Base-by-base conservation (phyloP, 2,329 filamentous ascomycete genomes). In the Pseudocercospora macadamiae region DNA sequence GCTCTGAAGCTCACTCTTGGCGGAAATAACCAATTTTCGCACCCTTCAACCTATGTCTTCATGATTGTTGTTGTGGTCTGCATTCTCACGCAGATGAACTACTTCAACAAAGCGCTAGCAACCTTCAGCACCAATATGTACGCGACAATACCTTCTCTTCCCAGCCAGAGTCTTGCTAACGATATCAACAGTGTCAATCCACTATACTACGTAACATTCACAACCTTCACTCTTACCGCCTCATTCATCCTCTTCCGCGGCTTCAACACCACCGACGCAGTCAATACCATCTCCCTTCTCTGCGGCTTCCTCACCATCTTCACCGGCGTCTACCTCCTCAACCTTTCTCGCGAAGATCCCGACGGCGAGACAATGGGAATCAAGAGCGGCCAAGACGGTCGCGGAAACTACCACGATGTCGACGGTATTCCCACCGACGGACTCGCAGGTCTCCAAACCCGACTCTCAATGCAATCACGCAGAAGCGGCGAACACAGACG, bases 1-100 rank as follows among this genome's bases (percentile, higher is more conserved):
- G 96, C 95, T 32, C 82, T 99, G 66, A 99, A 99, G 79, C 86
- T 99, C 71, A 97, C 93, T 0, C 86, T 99, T 66, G 87, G 84
- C 48, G 95, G 93, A 54, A 89, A 96, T 76, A 99, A 99, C 77
- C 95, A 99, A 76, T 97, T 99, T 75, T 86, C 86, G 4, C 91
- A 96, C 68, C 91, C 96, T 2, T 96, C 92, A 51, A 99, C 96
- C 60, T 99, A 99, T 70, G 93, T 97, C 64, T 99, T 99, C 75
- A 88, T 93, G 76, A 97, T 99, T 66, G 86, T 97, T 65, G 95
- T 93, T 0, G 82, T 83, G 2, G 91, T 97, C 64, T 99, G 95
- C 80, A 97, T 99, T 72, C 76, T 99, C 66, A 97, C 93, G 7
- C 95, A 99, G 81, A 97, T 99, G 95, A 99, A 99, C 77, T 99